Base-by-base conservation (phyloP, 2,329 filamentous ascomycete species). In the Madurella fahalii region DNA sequence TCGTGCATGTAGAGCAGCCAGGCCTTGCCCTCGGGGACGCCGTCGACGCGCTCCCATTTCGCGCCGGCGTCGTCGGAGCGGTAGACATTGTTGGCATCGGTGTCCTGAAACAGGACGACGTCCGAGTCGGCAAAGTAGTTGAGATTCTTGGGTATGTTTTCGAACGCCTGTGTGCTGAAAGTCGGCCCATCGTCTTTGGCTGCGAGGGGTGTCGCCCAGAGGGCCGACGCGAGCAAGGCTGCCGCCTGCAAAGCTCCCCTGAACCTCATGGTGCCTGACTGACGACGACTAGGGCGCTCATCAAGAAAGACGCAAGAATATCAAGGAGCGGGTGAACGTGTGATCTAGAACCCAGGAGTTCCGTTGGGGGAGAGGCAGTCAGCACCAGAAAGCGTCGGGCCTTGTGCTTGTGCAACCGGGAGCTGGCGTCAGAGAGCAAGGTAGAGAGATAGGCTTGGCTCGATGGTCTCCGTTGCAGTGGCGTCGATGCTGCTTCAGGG, bases 81-180 rank as follows among this genome's bases (percentile, higher is more conserved):
- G 71, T 86, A 91, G 49, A 95, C 78, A 58, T 83, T 83, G 56
- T 80, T 78, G 40, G 80, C 79, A 13, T 77, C 70, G 47, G 75
- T 67, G 68, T 95, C 88, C 64, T 87, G 84, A 67, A 90, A 85
- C 44, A 97, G 72, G 56, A 95, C 77, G 49, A 87, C 82, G 69
- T 96, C 86, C 61, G 89, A 92, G 69, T 93, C 89, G 66, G 94
- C 86, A 68, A 99, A 97, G 73, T 96, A 99, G 73, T 88, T 87
- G 61, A 96, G 75, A 68, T 85, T 84, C 51, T 74, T 68, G 1
- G 90, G 89, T 51, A 78, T 72, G 64, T 84, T 77, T 43, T 87
- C 76, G 72, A 96, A 89, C 45, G 79, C 72, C 50, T 76, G 87
- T 56, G 77, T 74, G 58, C 79, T 77, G 64, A 96, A 79, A 53